Evolutionary conservation across 306 rosid species (phyloP).

Genomic region (Corylus americana): DNA sequence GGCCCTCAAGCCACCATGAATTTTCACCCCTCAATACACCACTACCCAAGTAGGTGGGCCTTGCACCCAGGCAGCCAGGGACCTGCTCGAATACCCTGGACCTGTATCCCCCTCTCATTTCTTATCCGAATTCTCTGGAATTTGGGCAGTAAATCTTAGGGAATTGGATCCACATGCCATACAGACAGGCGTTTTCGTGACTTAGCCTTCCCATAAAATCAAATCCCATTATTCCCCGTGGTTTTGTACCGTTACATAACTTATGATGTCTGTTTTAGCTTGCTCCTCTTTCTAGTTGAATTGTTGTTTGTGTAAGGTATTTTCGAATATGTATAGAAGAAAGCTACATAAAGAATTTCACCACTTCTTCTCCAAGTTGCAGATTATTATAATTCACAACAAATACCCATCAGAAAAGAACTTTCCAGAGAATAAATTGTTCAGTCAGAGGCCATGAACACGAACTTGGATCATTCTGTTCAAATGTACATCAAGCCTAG

Average conservation of each 20-base stretch:
- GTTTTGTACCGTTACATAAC: not conserved
- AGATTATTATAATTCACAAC: not conserved
- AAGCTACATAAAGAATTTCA: not conserved
- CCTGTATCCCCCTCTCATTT: no score
- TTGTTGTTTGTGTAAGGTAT: not conserved
- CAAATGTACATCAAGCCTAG: not conserved
- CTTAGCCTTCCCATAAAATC: not conserved
- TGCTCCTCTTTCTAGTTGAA: not conserved
- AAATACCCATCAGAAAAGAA: not conserved
- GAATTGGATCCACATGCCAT: not conserved
- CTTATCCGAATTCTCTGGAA: no score
- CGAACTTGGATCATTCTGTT: not conserved
- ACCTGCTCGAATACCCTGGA: no score
- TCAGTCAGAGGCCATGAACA: not conserved
- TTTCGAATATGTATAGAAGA: not conserved
- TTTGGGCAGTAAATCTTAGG: no score
- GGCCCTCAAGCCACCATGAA: no score
- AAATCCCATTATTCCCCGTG: not conserved
- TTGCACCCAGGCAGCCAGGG: no score
- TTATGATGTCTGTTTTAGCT: not conserved
- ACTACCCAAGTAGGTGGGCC: no score
- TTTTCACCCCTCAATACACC: no score
- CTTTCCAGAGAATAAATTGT: not conserved
- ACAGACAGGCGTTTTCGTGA: not conserved
- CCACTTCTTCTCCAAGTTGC: not conserved